Evolutionary conservation across 257 asterid species (phyloP), one percentile per base, ranked within the genome.

Genomic region (Solanum gracilifrons): DNA sequence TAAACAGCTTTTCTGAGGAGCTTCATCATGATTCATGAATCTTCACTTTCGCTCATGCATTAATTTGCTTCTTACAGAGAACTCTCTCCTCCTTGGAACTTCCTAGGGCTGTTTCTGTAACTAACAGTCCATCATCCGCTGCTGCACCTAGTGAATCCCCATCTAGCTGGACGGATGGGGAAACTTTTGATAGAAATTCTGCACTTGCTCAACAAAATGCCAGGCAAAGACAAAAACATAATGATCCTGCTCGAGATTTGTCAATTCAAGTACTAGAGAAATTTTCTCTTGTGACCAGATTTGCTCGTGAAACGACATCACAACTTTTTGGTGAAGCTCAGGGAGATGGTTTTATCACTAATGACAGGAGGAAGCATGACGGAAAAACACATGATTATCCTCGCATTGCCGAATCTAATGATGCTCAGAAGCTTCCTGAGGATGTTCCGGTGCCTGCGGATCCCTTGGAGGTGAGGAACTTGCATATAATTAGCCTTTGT

Each of bases 221-320:
- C 87, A 89, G 93, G 86, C 94, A 85, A 89, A 89, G 90, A 91
- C 95, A 91, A 72, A 97, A 93, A 91, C 89, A 86, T 90, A 92
- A 93, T 88, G 99, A 97, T 93, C 98, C 99, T 46, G 85, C 85
- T 73, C 94, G 96, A 79, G 99, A 97, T 88, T 90, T 97, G 88
- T 95, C 99, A 74, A 94, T 97, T 87, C 96, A 96, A 86, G 99
- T 97, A 21, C 89, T 97, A 91, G 99, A 97, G 92, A 97, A 96
- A 91, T 97, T 96, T 88, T 97, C 99, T 39, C 98, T 96, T 88
- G 99, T 96, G 86, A 97, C 99, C 48, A 90, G 97, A 90, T 95
- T 97, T 93, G 99, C 99, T 87, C 99, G 99, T 86, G 99, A 97
- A 95, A 94, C 99, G 82, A 97, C 99, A 90, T 96, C 98, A 84